Conservation (phyloP, 2,329 filamentous ascomycete species). For the Westerdykella sp. region DNA sequence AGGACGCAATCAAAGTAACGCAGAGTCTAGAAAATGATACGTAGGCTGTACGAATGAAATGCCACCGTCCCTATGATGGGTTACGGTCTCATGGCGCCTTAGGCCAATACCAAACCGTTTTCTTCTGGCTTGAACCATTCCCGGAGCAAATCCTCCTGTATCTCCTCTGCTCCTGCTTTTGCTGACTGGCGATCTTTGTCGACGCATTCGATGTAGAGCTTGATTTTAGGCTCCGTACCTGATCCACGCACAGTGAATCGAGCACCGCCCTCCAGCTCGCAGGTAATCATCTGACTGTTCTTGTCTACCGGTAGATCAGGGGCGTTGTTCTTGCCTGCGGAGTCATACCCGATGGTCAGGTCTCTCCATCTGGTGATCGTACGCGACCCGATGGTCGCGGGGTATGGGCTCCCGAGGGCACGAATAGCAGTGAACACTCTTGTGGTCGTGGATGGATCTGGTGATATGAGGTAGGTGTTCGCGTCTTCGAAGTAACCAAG, state of each 20-base stretch:
- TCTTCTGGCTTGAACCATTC: constrained; percentile 46
- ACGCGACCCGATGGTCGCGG: constrained; percentile 45
- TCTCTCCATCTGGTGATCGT: constrained; percentile 56
- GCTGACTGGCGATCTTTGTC: constrained; percentile 39
- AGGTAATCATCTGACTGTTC: constrained; percentile 59
- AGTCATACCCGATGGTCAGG: constrained; percentile 56
- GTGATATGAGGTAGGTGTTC: constrained; percentile 59
- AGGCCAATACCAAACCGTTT: constrained; percentile 32
- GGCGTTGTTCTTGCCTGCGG: constrained; percentile 45
- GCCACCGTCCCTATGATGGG: no score
- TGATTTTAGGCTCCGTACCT: constrained; percentile 63
- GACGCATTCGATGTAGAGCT: constrained; percentile 50
- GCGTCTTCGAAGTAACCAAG: constrained; percentile 58
- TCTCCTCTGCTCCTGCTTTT: constrained; percentile 40
- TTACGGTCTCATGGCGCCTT: constrained; percentile 2
- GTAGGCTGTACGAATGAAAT: no score
- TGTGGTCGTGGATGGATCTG: constrained; percentile 47
- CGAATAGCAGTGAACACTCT: constrained; percentile 52
- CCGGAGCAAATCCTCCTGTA: constrained; percentile 41
- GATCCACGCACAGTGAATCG: constrained; percentile 56
- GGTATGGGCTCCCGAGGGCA: constrained; percentile 37
- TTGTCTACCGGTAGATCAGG: constrained; percentile 53
- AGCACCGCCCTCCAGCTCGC: constrained; percentile 50
- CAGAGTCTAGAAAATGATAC: no score
- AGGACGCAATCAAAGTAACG: no score